Evolutionary conservation across 805 yeast genomes (phyloP).

Genomic region (Lachancea sp.): DNA sequence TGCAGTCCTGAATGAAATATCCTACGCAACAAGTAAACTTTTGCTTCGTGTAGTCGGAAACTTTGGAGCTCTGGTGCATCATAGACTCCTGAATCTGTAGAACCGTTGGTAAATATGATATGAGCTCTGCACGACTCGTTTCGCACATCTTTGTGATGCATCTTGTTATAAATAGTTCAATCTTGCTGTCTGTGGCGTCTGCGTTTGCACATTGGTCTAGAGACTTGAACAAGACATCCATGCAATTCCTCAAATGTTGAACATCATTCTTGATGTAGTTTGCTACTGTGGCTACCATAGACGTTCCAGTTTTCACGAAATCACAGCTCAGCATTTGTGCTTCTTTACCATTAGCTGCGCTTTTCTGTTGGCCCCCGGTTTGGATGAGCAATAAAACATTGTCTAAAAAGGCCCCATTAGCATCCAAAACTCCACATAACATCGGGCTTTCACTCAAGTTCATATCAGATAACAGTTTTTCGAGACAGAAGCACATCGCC

Average conservation of each 20-base stretch:
- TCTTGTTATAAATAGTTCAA: slow-evolving; percentile 26
- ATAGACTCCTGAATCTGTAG: slow-evolving; percentile 31
- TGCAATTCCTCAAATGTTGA: slow-evolving; percentile 17
- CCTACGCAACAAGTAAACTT: slow-evolving; percentile 57
- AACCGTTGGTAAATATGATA: slow-evolving; percentile 22
- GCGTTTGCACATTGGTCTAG: slow-evolving; percentile 20
- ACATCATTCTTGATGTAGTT: slow-evolving; percentile 24
- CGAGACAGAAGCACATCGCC: slow-evolving; percentile 28
- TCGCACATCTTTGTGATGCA: slow-evolving; percentile 28
- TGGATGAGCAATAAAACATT: slow-evolving; percentile 23
- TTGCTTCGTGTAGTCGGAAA: slow-evolving; percentile 35
- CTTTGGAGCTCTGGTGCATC: slow-evolving; percentile 21
- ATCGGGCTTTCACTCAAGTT: slow-evolving; percentile 25
- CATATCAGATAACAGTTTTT: slow-evolving; percentile 25
- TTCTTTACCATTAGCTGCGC: slow-evolving; percentile 11
- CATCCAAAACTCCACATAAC: slow-evolving; percentile 23
- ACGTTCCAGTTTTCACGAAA: slow-evolving; percentile 27
- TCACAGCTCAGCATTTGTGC: slow-evolving; percentile 21
- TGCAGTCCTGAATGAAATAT: slow-evolving; percentile 51
- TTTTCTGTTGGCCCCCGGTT: slow-evolving; percentile 20
- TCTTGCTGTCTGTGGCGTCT: slow-evolving; percentile 14
- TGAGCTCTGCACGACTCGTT: slow-evolving; percentile 23
- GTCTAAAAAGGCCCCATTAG: slow-evolving; percentile 16
- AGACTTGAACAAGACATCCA: slow-evolving; percentile 26
- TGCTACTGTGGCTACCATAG: slow-evolving; percentile 25